Conservation (phyloP, 306 rosid species). For the Malus domestica region DNA sequence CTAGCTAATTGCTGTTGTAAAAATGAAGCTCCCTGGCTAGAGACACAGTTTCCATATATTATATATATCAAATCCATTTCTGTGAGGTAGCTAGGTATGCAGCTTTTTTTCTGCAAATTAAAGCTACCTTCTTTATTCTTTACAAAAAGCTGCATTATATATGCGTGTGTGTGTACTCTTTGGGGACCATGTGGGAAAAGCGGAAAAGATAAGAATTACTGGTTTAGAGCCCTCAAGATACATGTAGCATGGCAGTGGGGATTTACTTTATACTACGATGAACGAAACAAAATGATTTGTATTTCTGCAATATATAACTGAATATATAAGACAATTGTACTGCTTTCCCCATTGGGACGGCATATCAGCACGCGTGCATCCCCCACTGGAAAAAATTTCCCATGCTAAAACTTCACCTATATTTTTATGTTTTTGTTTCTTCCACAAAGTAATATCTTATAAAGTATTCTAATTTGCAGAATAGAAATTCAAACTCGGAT, state of each 20-base stretch:
- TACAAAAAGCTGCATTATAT: neutral
- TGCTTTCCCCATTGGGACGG: slow-evolving; percentile 4
- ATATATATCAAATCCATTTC: neutral
- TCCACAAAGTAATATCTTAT: neutral
- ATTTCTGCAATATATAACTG: neutral
- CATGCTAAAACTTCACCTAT: neutral
- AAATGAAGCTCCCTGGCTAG: neutral
- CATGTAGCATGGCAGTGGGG: neutral
- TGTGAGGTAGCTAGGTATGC: neutral
- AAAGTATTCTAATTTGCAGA: too few relatives aligned
- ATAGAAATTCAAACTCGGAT: too few relatives aligned
- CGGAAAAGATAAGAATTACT: neutral
- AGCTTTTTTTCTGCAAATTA: neutral
- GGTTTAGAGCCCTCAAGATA: neutral
- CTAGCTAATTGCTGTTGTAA: neutral
- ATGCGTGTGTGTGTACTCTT: neutral
- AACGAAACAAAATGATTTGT: neutral
- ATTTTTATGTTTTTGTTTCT: neutral
- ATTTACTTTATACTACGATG: neutral
- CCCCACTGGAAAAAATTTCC: neutral
- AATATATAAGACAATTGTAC: slow-evolving; percentile 1
- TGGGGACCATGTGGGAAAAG: slow-evolving; percentile 2
- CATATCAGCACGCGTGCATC: slow-evolving; percentile 22
- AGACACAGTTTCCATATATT: neutral
- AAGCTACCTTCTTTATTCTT: neutral